phyloP scores from a whole-genome alignment of 108 stramenopile species.

The Schizochytrium sp. region DNA sequence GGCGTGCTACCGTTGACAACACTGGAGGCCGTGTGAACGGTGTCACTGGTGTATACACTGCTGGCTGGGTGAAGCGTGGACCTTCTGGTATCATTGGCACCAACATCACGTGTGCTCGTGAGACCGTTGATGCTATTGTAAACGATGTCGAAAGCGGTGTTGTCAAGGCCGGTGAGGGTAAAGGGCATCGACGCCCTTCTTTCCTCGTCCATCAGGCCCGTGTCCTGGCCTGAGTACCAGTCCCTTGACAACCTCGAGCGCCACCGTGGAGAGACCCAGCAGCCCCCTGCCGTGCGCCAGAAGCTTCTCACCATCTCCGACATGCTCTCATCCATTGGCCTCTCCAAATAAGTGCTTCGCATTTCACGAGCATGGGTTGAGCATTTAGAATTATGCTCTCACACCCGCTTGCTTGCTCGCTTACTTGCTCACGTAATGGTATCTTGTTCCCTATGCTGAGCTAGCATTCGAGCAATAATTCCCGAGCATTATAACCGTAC shows the following conservation, averaged over 20 bases:
- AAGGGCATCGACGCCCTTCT: background rate
- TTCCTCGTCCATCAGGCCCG: background rate
- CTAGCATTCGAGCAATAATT: too few species aligned
- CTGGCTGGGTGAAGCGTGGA: constrained; percentile 97
- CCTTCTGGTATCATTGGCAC: constrained; percentile 97
- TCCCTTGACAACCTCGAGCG: constrained; percentile 8
- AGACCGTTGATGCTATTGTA: constrained; percentile 87
- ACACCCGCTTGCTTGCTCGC: too few species aligned
- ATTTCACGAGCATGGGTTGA: too few species aligned
- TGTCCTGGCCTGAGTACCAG: constrained; percentile 29
- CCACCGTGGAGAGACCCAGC: constrained; percentile 16
- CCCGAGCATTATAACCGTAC: too few species aligned
- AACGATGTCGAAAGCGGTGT: constrained; percentile 73
- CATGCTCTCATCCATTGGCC: constrained; percentile 35
- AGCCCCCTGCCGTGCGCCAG: constrained; percentile 38
- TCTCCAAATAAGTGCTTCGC: background rate
- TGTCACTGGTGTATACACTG: constrained; percentile 82
- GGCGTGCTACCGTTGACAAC: constrained; percentile 77
- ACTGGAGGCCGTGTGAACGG: constrained; percentile 80
- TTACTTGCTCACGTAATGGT: too few species aligned
- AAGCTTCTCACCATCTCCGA: constrained; percentile 23
- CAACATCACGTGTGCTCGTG: constrained; percentile 89
- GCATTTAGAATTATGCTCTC: too few species aligned
- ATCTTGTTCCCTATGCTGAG: too few species aligned
- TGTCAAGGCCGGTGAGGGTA: background rate